Conservation (phyloP, 768 basidiomycete species). For the Baorangia bicolor region DNA sequence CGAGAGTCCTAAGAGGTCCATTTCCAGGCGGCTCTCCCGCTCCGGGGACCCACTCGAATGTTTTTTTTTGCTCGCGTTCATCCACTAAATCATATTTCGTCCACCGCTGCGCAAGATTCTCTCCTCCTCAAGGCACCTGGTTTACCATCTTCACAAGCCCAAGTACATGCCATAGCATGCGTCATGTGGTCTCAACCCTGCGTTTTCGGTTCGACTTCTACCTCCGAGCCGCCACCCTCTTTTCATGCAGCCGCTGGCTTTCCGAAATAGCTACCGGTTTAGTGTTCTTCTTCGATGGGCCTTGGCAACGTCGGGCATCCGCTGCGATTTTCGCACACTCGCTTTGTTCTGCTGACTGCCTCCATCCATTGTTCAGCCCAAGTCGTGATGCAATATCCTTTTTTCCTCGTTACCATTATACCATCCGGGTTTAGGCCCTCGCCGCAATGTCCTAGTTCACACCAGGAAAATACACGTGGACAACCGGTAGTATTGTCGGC, state of each 20-base stretch:
- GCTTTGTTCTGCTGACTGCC: not conserved
- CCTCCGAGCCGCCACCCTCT: slow-evolving; percentile 1
- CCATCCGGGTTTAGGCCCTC: slow-evolving; percentile 1
- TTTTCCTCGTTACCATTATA: not conserved
- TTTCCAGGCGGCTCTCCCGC: not conserved
- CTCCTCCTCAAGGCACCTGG: not conserved
- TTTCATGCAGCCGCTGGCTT: slow-evolving; percentile 3
- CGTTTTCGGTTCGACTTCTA: slow-evolving; percentile 1
- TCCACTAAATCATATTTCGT: not conserved
- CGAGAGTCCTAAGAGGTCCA: not conserved
- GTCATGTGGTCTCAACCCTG: not conserved
- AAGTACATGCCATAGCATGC: slow-evolving; percentile 3
- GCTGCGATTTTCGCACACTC: not conserved
- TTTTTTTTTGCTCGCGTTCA: not conserved
- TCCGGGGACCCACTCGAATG: not conserved
- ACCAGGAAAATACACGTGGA: slow-evolving; percentile 1
- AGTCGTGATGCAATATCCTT: not conserved
- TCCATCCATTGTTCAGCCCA: slow-evolving; percentile 1
- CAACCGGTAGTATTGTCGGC: slow-evolving; percentile 19
- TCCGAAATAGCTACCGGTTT: not conserved
- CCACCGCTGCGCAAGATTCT: not conserved
- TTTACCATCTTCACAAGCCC: not conserved
- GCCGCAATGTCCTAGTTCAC: slow-evolving; percentile 2
- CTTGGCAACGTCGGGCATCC: not conserved
- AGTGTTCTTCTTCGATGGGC: not conserved